Percentiles rank a stretch among this genome's conserved stretches.
Conservation (phyloP, 2,329 filamentous ascomycete species). For the Aspergillus luchuensis region DNA sequence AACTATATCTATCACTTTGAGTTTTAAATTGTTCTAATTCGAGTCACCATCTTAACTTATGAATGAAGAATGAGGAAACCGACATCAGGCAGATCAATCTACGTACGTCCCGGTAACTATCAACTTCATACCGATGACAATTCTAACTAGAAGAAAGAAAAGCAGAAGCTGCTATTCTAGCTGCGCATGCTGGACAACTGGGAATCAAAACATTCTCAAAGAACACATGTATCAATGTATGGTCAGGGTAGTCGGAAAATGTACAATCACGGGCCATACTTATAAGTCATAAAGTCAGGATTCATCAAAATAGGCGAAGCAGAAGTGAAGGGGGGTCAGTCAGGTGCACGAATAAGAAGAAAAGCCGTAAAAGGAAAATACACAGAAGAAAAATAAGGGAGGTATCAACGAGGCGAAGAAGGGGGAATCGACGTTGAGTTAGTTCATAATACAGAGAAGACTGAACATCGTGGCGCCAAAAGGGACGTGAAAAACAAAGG, state of each 20-base stretch:
- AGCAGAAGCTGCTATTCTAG: neutral
- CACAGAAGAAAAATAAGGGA: constrained; percentile 19
- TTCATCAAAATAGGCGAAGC: constrained; percentile 6
- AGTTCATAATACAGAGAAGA: constrained; percentile 29
- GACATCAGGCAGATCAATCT: neutral
- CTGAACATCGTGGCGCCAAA: constrained; percentile 22
- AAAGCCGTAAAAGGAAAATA: constrained; percentile 5
- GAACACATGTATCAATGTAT: neutral
- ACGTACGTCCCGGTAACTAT: neutral
- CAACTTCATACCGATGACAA: neutral
- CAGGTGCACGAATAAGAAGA: constrained; percentile 4
- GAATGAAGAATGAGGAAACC: neutral
- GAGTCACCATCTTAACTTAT: neutral
- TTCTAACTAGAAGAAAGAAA: constrained; percentile 5
- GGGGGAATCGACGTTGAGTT: constrained; percentile 29
- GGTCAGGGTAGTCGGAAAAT: constrained; percentile 9
- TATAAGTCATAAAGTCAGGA: constrained; percentile 12
- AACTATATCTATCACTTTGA: too few species aligned
- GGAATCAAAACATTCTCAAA: neutral
- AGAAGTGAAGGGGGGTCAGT: constrained; percentile 7
- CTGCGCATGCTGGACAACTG: neutral
- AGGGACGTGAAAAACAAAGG: constrained; percentile 7
- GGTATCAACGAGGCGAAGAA: constrained; percentile 23
- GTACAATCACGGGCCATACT: constrained; percentile 9
- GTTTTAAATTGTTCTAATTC: neutral